phyloP scores from a whole-genome alignment of 495 filamentous ascomycete species.

The Penicillium arizonense region DNA sequence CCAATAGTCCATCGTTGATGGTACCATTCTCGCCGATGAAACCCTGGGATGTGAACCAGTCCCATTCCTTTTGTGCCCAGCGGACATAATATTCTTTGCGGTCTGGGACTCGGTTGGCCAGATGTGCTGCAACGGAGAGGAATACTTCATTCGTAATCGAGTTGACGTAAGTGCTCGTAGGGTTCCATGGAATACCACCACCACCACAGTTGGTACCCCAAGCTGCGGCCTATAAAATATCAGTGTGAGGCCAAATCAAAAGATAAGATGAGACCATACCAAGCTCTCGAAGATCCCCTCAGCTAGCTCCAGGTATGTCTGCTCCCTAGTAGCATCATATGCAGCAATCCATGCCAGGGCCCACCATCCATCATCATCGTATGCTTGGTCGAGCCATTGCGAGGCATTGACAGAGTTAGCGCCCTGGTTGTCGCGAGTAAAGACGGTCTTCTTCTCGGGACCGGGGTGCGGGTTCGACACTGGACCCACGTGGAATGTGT shows the following conservation, averaged over 20 bases:
- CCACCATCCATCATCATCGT: conserved; percentile 77
- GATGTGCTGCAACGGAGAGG: conserved; percentile 64
- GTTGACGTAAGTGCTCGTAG: conserved; percentile 57
- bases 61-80: conserved; percentile 59
- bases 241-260: not conserved
- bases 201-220: conserved; percentile 44
- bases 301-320: conserved; percentile 53
- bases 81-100: conserved; percentile 52
- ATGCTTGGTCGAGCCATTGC: conserved; percentile 56
- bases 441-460: conserved; percentile 13
- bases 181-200: conserved; percentile 70
- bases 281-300: conserved; percentile 61
- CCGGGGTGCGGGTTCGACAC: conserved; percentile 24
- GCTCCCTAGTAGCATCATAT: conserved; percentile 58
- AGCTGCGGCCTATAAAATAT: conserved; percentile 32
- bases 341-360: conserved; percentile 63
- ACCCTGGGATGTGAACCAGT: conserved; percentile 64
- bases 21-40: conserved; percentile 64
- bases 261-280: conserved; percentile 23
- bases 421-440: conserved; percentile 2
- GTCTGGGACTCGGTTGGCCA: conserved; percentile 62
- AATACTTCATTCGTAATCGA: conserved; percentile 79
- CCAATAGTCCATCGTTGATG: conserved; percentile 70
- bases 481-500: conserved; percentile 36
- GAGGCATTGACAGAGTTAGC: conserved; percentile 17